Percentiles rank a stretch among this genome's conserved stretches.
These are phyloP conservation scores for Lactarius evosmus DNA, from an alignment of 768 basidiomycete genomes.

Conservation along the genomic window DNA sequence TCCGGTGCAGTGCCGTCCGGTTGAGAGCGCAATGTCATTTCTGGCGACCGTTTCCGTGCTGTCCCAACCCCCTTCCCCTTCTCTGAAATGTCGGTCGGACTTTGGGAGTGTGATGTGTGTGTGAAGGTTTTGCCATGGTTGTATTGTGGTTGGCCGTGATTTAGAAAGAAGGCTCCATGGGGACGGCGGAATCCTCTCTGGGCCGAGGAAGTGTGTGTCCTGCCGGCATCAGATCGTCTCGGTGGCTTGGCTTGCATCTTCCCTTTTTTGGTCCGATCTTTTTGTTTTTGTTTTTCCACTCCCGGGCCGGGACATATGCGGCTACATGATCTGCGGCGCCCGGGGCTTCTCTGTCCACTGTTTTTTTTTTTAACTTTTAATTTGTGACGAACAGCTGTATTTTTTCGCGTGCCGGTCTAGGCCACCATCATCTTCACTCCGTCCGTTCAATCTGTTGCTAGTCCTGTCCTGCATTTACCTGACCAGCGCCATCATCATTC, in stretches of 20 bases:
- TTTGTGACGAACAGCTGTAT: not conserved
- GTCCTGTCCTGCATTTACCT: constrained; percentile 2
- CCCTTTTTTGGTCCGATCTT: constrained; percentile 21
- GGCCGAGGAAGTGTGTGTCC: not conserved
- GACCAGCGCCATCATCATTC: not conserved
- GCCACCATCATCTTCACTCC: not conserved
- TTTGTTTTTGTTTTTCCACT: constrained; percentile 12
- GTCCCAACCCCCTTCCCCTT: not conserved
- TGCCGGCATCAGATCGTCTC: constrained; percentile 25
- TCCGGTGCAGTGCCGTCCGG: not conserved
- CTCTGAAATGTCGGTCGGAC: not conserved
- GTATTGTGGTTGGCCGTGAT: not conserved
- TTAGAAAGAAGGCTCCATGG: constrained; percentile 21
- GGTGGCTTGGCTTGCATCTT: constrained; percentile 24
- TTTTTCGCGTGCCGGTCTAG: not conserved
- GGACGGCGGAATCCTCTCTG: not conserved
- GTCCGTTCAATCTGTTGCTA: not conserved
- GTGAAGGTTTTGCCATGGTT: not conserved
- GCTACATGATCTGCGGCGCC: constrained; percentile 3
- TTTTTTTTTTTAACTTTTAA: constrained; percentile 2
- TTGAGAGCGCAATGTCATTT: constrained; percentile 5
- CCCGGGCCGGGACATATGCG: constrained; percentile 15
- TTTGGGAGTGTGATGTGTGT: constrained; percentile 3
- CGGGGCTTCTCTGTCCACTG: not conserved
- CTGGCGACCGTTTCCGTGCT: not conserved